A percentile compares a stretch with the other conserved stretches of the same genome.
Conservation (phyloP, 78 protist species). For the Thecamonas trahens region DNA sequence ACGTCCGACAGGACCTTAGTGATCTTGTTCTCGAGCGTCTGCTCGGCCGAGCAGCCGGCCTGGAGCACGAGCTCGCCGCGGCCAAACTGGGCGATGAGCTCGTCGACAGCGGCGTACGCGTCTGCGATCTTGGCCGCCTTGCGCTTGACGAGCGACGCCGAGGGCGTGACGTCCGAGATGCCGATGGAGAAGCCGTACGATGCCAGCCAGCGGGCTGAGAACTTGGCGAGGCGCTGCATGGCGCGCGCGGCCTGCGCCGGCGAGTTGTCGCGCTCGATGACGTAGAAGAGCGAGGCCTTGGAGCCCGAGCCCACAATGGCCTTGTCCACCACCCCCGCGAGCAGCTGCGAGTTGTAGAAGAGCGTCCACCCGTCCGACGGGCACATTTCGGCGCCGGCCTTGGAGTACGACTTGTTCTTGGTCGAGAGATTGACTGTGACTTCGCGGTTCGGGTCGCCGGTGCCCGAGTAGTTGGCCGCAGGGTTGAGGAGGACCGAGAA, state of each 20-base stretch:
- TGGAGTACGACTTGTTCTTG: slow-evolving; percentile 37
- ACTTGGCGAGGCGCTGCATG: slow-evolving; percentile 91
- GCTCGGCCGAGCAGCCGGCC: slow-evolving; percentile 87
- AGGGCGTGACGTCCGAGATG: slow-evolving; percentile 90
- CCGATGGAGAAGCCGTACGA: slow-evolving; percentile 94
- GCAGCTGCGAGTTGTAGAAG: slow-evolving; percentile 63
- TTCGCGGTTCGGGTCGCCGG: no score
- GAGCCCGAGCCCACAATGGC: slow-evolving; percentile 64
- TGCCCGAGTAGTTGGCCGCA: slow-evolving; percentile 3
- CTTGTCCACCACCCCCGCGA: slow-evolving; percentile 91
- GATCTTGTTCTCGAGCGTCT: slow-evolving; percentile 69
- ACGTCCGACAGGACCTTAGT: slow-evolving; percentile 73
- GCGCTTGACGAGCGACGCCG: slow-evolving; percentile 18
- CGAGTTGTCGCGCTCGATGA: slow-evolving; percentile 63
- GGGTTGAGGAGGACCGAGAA: slow-evolving; percentile 65
- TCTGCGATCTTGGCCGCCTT: slow-evolving; percentile 62
- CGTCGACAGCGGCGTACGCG: slow-evolving; percentile 58
- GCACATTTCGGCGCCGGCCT: slow-evolving; percentile 63
- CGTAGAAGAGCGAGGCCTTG: slow-evolving; percentile 76
- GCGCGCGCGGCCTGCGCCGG: slow-evolving; percentile 49
- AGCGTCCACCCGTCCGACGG: slow-evolving; percentile 78
- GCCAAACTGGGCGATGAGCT: slow-evolving; percentile 46
- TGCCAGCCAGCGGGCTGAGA: slow-evolving; percentile 51
- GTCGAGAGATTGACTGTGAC: slow-evolving; percentile 58
- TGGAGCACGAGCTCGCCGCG: slow-evolving; percentile 44